Evolutionary conservation across 371 early-diverging fungal species (phyloP).

Genomic region (Actinomucor elegans): DNA sequence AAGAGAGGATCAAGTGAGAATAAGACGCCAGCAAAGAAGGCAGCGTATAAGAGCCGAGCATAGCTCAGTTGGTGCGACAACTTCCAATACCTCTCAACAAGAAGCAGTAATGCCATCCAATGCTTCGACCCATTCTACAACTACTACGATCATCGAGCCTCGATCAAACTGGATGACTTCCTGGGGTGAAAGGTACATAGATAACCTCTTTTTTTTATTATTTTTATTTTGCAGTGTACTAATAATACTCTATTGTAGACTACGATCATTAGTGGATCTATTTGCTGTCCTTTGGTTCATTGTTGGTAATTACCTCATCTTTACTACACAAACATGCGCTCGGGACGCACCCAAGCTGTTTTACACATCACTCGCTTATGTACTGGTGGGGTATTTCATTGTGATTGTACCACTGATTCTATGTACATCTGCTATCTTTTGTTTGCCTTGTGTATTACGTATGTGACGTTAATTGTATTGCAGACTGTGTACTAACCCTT

Average conservation of each 20-base stretch:
- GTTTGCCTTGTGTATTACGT: conserved; percentile 45
- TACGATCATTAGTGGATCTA: conserved; percentile 49
- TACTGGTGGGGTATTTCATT: conserved; percentile 63
- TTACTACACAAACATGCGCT: conserved; percentile 52
- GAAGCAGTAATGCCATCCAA: neutral
- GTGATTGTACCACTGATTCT: conserved; percentile 58
- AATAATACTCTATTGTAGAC: neutral
- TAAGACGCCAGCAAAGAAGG: conserved; percentile 6
- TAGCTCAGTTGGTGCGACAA: neutral
- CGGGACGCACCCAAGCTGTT: conserved; percentile 21
- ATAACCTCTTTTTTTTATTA: conserved; percentile 5
- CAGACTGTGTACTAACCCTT: neutral
- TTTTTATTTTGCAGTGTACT: neutral
- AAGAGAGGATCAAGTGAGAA: conserved; percentile 16
- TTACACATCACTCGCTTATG: conserved; percentile 53
- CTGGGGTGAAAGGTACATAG: conserved; percentile 9
- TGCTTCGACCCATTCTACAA: neutral
- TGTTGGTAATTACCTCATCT: conserved; percentile 66
- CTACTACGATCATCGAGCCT: neutral
- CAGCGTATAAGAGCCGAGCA: conserved; percentile 2
- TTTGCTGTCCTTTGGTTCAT: conserved; percentile 65
- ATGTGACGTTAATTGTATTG: neutral
- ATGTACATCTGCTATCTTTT: conserved; percentile 63
- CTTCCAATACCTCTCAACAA: neutral
- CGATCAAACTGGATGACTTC: neutral